Percentiles rank a stretch among this genome's conserved stretches.
Evolutionary conservation across 2,329 filamentous ascomycete genomes (phyloP).

Genomic region (Claviceps spartinae): DNA sequence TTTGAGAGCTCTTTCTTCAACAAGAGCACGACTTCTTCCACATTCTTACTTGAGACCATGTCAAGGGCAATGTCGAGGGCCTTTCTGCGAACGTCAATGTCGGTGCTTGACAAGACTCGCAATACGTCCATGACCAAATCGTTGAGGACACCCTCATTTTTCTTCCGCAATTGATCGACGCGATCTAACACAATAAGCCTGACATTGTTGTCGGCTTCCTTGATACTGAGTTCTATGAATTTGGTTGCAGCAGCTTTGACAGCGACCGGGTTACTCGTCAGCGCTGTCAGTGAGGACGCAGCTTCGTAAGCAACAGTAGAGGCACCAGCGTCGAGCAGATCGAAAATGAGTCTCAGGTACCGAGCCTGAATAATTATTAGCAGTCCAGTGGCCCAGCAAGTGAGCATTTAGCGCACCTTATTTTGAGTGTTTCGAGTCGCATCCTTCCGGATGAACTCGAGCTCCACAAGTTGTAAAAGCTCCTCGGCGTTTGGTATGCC

Average conservation of each 20-base stretch:
- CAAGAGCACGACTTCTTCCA: slow-evolving; percentile 90
- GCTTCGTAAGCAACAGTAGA: slow-evolving; percentile 97
- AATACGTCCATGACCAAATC: slow-evolving; percentile 96
- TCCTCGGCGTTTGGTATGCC: slow-evolving; percentile 91
- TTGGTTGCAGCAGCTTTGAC: slow-evolving; percentile 94
- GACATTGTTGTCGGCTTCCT: slow-evolving; percentile 97
- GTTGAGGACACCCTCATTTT: slow-evolving; percentile 83
- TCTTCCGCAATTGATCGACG: slow-evolving; percentile 73
- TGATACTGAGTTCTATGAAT: slow-evolving; percentile 93
- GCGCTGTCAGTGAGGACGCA: slow-evolving; percentile 80
- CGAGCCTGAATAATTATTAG: slow-evolving; percentile 43
- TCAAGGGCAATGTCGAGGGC: slow-evolving; percentile 81
- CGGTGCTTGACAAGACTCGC: slow-evolving; percentile 84
- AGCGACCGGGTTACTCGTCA: slow-evolving; percentile 92
- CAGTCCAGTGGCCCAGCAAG: slow-evolving; percentile 13
- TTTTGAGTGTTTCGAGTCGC: slow-evolving; percentile 89
- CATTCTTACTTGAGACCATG: slow-evolving; percentile 98
- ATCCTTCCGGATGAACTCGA: slow-evolving; percentile 97
- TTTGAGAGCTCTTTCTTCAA: slow-evolving; percentile 96
- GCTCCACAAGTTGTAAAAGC: slow-evolving; percentile 78
- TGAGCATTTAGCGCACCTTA: slow-evolving; percentile 46
- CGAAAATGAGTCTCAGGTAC: slow-evolving; percentile 90
- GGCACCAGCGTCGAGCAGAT: slow-evolving; percentile 81
- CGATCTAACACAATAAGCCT: slow-evolving; percentile 96
- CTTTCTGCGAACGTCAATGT: slow-evolving; percentile 90